A percentile compares a stretch with the other conserved stretches of the same genome.
Conservation (phyloP, 2,329 filamentous ascomycete genomes). For the Lomentospora prolificans region DNA sequence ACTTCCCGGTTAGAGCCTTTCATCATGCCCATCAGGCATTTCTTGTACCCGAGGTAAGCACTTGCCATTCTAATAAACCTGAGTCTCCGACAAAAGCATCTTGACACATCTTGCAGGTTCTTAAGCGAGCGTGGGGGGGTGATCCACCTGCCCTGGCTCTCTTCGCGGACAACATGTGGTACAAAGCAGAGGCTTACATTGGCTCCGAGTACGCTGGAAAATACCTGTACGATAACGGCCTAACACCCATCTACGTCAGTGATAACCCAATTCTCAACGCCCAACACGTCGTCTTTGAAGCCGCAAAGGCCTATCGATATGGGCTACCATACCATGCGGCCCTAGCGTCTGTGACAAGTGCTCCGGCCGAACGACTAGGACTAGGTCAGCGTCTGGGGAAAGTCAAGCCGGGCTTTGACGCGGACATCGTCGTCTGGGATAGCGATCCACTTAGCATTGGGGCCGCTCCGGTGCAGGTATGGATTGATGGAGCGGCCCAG, state of each 20-base stretch:
- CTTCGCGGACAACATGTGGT: slow-evolving; percentile 65
- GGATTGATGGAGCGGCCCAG: slow-evolving; percentile 53
- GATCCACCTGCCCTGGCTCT: slow-evolving; percentile 46
- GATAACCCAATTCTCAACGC: slow-evolving; percentile 63
- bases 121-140: slow-evolving; percentile 46
- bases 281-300: slow-evolving; percentile 59
- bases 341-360: slow-evolving; percentile 46
- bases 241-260: slow-evolving; percentile 57
- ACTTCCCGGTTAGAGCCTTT: slow-evolving; percentile 55
- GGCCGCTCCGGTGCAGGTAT: slow-evolving; percentile 50
- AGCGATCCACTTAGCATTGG: slow-evolving; percentile 51
- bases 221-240: slow-evolving; percentile 51
- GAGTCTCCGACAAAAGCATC: not conserved
- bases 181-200: slow-evolving; percentile 57
- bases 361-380: slow-evolving; percentile 47
- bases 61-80: not conserved
- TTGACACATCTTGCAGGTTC: slow-evolving; percentile 24
- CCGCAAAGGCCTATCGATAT: slow-evolving; percentile 49
- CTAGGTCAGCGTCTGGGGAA: slow-evolving; percentile 49
- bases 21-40: slow-evolving; percentile 62
- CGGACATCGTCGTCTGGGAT: slow-evolving; percentile 53
- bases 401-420: slow-evolving; percentile 51
- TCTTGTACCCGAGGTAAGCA: slow-evolving; percentile 49
- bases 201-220: slow-evolving; percentile 59
- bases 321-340: slow-evolving; percentile 52